phyloP scores from a whole-genome alignment of 225 moss, liverwort and hornwort species.

The Physcomitrium patens region DNA sequence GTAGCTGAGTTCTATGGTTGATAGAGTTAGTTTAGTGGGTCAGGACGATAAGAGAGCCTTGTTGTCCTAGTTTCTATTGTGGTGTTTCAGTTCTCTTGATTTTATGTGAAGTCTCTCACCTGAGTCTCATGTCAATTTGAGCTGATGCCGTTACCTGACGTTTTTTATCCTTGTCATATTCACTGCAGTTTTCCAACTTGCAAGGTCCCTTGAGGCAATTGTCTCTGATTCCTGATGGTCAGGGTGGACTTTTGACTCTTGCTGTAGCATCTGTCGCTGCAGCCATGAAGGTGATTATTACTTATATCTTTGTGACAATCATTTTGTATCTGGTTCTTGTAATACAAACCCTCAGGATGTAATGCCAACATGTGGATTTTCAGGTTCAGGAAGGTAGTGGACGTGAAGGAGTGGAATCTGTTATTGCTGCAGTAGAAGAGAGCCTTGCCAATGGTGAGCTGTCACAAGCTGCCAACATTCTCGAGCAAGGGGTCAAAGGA shows the following conservation, averaged over 20 bases:
- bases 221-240: slow-evolving; percentile 84
- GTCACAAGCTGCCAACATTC: slow-evolving; percentile 51
- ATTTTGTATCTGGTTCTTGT: slow-evolving; percentile 27
- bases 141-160: slow-evolving; percentile 14
- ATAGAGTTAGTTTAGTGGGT: neutral
- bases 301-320: neutral
- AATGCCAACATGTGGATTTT: slow-evolving; percentile 16
- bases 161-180: slow-evolving; percentile 4
- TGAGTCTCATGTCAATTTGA: neutral
- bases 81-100: slow-evolving; percentile 9
- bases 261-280: slow-evolving; percentile 73
- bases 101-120: slow-evolving; percentile 18
- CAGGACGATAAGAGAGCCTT: neutral
- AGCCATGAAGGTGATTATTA: slow-evolving; percentile 43
- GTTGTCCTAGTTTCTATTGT: neutral
- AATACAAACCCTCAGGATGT: slow-evolving; percentile 21
- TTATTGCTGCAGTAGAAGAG: slow-evolving; percentile 59
- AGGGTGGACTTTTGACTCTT: slow-evolving; percentile 89
- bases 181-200: slow-evolving; percentile 75
- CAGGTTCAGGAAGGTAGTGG: slow-evolving; percentile 65
- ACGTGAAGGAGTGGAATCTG: slow-evolving; percentile 61
- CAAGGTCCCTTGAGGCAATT: slow-evolving; percentile 86
- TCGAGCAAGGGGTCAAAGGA: slow-evolving; percentile 57
- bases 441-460: slow-evolving; percentile 59
- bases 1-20: slow-evolving; percentile 1